Conservation (phyloP, 805 yeast genomes). For the Metschnikowia henanensis region DNA sequence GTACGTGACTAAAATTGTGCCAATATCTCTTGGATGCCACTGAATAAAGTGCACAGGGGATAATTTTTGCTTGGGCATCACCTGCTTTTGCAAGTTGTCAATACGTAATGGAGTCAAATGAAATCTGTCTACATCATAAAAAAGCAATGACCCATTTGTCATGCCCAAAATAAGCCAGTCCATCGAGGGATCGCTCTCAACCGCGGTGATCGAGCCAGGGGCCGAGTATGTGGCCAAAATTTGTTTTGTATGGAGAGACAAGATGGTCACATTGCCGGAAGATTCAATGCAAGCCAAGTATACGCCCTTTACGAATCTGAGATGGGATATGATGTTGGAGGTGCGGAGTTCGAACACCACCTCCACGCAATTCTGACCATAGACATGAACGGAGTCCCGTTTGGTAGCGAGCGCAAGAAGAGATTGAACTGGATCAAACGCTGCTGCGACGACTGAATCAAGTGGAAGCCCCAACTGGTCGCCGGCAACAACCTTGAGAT, state of each 20-base stretch:
- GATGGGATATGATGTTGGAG: conserved; percentile 48
- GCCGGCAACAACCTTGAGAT: conserved; percentile 26
- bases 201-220: conserved; percentile 64
- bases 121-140: conserved; percentile 83
- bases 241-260: conserved; percentile 65
- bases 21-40: conserved; percentile 90
- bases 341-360: conserved; percentile 57
- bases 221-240: conserved; percentile 61
- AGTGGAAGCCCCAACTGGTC: conserved; percentile 42
- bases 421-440: conserved; percentile 88
- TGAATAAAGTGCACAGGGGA: conserved; percentile 68
- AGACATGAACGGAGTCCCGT: conserved; percentile 67
- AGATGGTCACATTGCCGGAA: conserved; percentile 59
- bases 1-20: conserved; percentile 74
- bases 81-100: conserved; percentile 64
- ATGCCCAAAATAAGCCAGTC: conserved; percentile 87
- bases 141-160: conserved; percentile 67
- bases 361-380: conserved; percentile 82
- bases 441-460: conserved; percentile 65
- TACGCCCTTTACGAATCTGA: conserved; percentile 76
- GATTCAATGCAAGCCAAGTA: conserved; percentile 74
- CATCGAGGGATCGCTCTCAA: conserved; percentile 80
- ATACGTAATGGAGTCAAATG: conserved; percentile 61
- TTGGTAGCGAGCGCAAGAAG: conserved; percentile 79
- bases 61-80: conserved; percentile 54